A percentile compares a stretch with the other conserved stretches of the same genome.
Evolutionary conservation across 164 flowering plant species (phyloP).

Genomic region (Stephania cephalantha): DNA sequence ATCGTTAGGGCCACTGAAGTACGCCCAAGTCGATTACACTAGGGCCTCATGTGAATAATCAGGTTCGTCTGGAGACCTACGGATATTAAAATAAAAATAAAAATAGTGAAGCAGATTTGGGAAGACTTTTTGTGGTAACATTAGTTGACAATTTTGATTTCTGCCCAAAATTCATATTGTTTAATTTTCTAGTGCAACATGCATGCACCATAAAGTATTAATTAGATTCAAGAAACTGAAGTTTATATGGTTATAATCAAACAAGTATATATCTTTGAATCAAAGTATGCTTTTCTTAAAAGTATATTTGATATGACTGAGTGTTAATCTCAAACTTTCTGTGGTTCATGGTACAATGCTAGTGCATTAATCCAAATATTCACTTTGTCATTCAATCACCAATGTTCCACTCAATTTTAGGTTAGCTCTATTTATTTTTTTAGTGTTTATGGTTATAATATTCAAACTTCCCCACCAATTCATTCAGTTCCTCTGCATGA

Average conservation of each 20-base stretch:
- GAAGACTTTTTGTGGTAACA: neutral
- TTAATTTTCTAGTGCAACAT: neutral
- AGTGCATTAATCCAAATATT: neutral
- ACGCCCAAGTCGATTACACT: too few relatives aligned
- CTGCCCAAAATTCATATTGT: neutral
- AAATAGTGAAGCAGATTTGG: neutral
- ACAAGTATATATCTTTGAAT: neutral
- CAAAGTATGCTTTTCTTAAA: neutral
- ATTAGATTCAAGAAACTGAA: neutral
- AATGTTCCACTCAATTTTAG: too few relatives aligned
- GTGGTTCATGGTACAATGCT: neutral
- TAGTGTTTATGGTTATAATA: too few relatives aligned
- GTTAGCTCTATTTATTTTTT: too few relatives aligned
- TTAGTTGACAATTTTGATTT: neutral
- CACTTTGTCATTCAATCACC: neutral
- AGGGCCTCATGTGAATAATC: too few relatives aligned
- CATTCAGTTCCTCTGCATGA: too few relatives aligned
- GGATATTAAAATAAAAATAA: too few relatives aligned
- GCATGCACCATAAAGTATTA: neutral
- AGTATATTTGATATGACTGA: neutral
- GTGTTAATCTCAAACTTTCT: neutral
- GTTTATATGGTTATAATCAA: neutral
- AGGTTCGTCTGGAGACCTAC: too few relatives aligned
- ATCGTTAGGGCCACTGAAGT: too few relatives aligned
- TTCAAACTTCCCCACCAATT: too few relatives aligned